Base-by-base conservation (phyloP, 441 rosid species). In the Jatropha multifida region DNA sequence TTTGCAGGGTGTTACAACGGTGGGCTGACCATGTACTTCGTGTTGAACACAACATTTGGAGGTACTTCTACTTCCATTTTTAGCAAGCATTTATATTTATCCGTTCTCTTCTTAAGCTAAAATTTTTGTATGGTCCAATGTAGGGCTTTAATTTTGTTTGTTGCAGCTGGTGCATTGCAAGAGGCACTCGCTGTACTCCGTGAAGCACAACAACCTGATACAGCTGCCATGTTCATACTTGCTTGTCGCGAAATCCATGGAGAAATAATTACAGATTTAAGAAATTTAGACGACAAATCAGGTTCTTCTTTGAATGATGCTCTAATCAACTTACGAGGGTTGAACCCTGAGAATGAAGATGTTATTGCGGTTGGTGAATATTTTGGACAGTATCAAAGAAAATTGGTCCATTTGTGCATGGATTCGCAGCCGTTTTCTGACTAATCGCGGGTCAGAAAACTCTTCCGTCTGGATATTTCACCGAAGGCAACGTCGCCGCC, bases 361-460 rank as follows among this genome's bases (percentile, higher is more conserved):
- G 97, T 89, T 17, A 72, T 89, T 41, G 93, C 98, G 2, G 98
- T 92, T 0, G 83, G 89, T 72, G 99, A 96, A 83, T 92, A 86
- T 79, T 93, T 83, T 79, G 97, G 93, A 56, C 92, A 96, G 77
- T 96, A 96, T 75, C 99, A 96, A 81, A 89, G 91, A 80, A 96
- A 91, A 84, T 72, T 92, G 85, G 94, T 93, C 74, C 99, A 93
- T 80, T 87, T 93, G 63, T 96, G 98, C 86, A 89, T 96, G 98
- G 99, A 96, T 75, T 83, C 91, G 0, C 90, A 84, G 71, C 98
- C 97, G 7, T 88, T 83, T 80, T 77, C 88, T 5, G 97, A 93
- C 74, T 93, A 77, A 81, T 41, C 54, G 54, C 32, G 32, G 32
- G 2, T 32, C 32, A 32, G 32, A 32, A 32, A 32, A 32, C 32